Base-by-base conservation (phyloP, 208 protist species). In the Herpetomonas tarakana region DNA sequence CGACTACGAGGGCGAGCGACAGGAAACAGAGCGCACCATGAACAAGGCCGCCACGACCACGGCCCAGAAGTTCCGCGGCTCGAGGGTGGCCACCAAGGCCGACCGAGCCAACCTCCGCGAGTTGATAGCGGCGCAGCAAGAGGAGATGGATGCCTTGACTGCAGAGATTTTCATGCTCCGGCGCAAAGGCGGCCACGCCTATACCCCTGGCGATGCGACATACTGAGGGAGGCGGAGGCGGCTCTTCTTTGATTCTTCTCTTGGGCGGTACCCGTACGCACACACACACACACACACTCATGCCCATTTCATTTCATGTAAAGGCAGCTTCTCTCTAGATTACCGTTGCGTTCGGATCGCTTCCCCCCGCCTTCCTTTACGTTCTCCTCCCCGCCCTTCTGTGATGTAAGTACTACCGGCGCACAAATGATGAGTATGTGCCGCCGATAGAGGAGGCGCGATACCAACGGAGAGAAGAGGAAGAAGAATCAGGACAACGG, bases 81-180 rank as follows among this genome's bases (percentile, higher is more conserved):
- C 77, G 16, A 70, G 62, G 1, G 80, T 96, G 4, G 93, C 91
- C n/a, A 93, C 91, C 21, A 74, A 65, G 50, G 70, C 83, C 38
- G 91, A 96, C 50, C 75, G 87, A 12, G 67, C 69, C 49, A 90
- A 89, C 19, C 76, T 97, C 21, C 76, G 86, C n/a, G 70, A 92
- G 22, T 78, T 97, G 2, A 92, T 98, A 11, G 62, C 82, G 3
- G 79, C 89, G 26, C 95, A 97, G 72, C 83, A 94, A 62, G 77
- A 88, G 46, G 95, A 98, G 67, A 94, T 98, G 38, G 93, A 97
- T n/a, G 84, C 88, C 9, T 79, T 98, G 19, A 89, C 77, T 19
- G 76, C 81, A 0, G 95, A 98, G 67, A 91, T 98, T 30, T 62
- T 80, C 29, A 96, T 98, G 85, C 73, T 98, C 65, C 76, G 83